Percentiles rank a stretch among this genome's conserved stretches.
These are phyloP conservation scores for Halteria grandinella DNA, from an alignment of 73 alveolate genomes.

Conservation along the genomic window DNA sequence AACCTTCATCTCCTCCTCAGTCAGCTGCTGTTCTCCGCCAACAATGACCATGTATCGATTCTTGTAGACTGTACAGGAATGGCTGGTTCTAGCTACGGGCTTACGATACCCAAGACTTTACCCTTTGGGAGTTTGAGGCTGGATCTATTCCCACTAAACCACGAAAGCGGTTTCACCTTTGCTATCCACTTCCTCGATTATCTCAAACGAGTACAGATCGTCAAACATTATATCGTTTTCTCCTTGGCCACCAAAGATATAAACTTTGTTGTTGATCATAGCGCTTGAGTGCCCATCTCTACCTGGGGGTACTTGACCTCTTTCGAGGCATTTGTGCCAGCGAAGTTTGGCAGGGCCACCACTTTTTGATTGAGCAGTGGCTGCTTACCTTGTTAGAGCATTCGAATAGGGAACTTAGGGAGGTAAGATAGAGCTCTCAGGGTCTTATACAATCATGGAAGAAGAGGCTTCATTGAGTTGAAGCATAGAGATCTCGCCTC, in stretches of 20 bases:
- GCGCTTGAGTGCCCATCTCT: constrained; percentile 66
- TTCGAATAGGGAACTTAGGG: too few species aligned
- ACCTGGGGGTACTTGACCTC: constrained; percentile 41
- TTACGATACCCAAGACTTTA: not conserved
- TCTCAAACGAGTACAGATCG: constrained; percentile 34
- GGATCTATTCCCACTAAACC: constrained; percentile 14
- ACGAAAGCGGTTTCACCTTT: constrained; percentile 9
- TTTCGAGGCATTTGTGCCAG: constrained; percentile 38
- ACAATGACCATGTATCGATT: constrained; percentile 16
- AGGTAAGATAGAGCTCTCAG: too few species aligned
- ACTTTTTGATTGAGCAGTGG: too few species aligned
- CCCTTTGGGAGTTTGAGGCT: constrained; percentile 4
- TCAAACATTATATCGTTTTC: constrained; percentile 29
- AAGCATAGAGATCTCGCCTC: too few species aligned
- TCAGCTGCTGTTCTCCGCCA: too few species aligned
- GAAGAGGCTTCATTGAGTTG: too few species aligned
- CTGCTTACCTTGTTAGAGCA: too few species aligned
- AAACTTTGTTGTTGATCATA: constrained; percentile 26
- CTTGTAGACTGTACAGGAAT: constrained; percentile 44
- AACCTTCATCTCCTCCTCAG: too few species aligned
- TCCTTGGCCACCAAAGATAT: constrained; percentile 65
- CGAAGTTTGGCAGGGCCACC: too few species aligned
- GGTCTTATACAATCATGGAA: too few species aligned
- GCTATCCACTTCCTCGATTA: not conserved
- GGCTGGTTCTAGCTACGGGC: constrained; percentile 44